Conservation (phyloP, 345 rosid species). For the Noccaea bulbosa region DNA sequence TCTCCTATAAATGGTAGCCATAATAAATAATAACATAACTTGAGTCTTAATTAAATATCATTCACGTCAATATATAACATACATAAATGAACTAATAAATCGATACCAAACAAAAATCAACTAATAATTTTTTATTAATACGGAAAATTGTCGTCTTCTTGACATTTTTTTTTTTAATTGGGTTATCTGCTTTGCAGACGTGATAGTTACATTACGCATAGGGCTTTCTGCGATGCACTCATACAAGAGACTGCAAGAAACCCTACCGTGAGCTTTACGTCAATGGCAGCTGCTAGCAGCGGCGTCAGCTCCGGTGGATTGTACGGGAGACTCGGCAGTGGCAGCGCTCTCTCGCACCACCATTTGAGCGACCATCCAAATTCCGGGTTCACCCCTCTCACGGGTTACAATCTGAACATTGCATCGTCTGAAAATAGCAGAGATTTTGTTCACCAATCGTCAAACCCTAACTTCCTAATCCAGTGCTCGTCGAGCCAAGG, state of each 20-base stretch:
- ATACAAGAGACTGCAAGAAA: constrained; percentile 77
- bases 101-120: neutral
- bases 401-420: constrained; percentile 44
- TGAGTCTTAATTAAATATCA: constrained; percentile 17
- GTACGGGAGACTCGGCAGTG: constrained; percentile 59
- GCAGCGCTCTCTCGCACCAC: constrained; percentile 32
- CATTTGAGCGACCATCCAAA: constrained; percentile 45
- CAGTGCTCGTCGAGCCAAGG: constrained; percentile 48
- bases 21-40: constrained; percentile 14
- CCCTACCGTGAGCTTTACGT: constrained; percentile 57
- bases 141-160: neutral
- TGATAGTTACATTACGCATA: constrained; percentile 86
- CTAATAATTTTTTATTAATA: too few species aligned
- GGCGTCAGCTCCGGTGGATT: constrained; percentile 23
- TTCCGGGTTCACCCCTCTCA: constrained; percentile 31
- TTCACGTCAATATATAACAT: constrained; percentile 24
- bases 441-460: constrained; percentile 49
- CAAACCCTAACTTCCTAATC: constrained; percentile 54
- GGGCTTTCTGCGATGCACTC: constrained; percentile 87
- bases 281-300: constrained; percentile 25
- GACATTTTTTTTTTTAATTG: neutral
- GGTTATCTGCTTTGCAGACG: constrained; percentile 53
- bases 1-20: constrained; percentile 30
- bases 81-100: constrained; percentile 3
- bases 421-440: constrained; percentile 34